These are phyloP conservation scores for Boletus rubroflammeus DNA, from an alignment of 768 basidiomycete species.

Conservation along the genomic window DNA sequence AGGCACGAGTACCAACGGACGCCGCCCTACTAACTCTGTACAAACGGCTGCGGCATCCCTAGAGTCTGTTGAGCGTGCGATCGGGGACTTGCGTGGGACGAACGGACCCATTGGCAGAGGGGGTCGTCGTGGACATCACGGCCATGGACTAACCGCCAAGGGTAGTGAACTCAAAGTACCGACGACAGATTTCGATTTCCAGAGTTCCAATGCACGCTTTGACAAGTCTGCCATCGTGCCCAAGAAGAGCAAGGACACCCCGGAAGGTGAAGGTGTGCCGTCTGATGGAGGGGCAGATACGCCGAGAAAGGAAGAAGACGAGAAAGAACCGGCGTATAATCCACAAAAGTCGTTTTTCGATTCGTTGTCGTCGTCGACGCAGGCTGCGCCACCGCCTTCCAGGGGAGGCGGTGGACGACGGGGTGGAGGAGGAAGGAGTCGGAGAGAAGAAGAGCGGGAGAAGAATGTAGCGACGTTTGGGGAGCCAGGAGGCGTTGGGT, in stretches of 20 bases:
- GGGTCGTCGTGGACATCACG: slow-evolving; percentile 33
- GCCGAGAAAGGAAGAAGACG: slow-evolving; percentile 33
- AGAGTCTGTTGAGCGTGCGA: slow-evolving; percentile 62
- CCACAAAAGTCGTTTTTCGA: slow-evolving; percentile 82
- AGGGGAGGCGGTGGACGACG: slow-evolving; percentile 41
- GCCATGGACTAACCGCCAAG: slow-evolving; percentile 29
- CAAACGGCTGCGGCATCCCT: slow-evolving; percentile 71
- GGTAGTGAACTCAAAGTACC: slow-evolving; percentile 54
- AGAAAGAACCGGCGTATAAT: slow-evolving; percentile 59
- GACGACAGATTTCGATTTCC: slow-evolving; percentile 78
- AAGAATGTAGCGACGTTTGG: slow-evolving; percentile 86
- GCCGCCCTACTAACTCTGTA: slow-evolving; percentile 47
- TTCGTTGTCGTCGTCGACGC: slow-evolving; percentile 51
- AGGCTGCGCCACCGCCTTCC: slow-evolving; percentile 26
- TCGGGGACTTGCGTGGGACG: slow-evolving; percentile 46
- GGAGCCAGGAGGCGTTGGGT: slow-evolving; percentile 74
- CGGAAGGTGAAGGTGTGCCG: slow-evolving; percentile 30
- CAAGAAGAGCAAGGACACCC: slow-evolving; percentile 29
- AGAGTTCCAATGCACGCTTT: slow-evolving; percentile 72
- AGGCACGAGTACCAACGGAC: slow-evolving; percentile 25
- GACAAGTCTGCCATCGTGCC: slow-evolving; percentile 62
- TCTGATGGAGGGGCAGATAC: slow-evolving; percentile 30
- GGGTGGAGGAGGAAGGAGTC: slow-evolving; percentile 55
- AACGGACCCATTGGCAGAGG: slow-evolving; percentile 38
- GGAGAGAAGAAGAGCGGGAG: slow-evolving; percentile 80